Conservation (phyloP, 805 yeast species). For the Metschnikowia henanensis region DNA sequence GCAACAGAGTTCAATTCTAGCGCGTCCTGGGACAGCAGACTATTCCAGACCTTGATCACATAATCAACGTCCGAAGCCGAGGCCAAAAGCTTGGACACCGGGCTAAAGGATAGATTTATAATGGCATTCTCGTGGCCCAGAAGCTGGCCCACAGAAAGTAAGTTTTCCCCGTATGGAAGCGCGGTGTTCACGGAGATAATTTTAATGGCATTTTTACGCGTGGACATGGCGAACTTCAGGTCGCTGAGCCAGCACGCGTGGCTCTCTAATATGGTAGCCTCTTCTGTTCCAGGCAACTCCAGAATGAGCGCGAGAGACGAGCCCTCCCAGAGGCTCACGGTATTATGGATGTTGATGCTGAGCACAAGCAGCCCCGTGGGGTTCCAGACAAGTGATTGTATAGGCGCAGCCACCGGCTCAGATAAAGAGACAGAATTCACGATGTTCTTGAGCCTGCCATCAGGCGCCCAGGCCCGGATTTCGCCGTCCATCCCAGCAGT, state of each 20-base stretch:
- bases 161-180: slow-evolving; percentile 15
- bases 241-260: slow-evolving; percentile 77
- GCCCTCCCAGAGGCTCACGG: slow-evolving; percentile 64
- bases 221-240: slow-evolving; percentile 69
- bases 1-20: slow-evolving; percentile 30
- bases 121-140: slow-evolving; percentile 67
- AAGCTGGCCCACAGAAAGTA: slow-evolving; percentile 31
- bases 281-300: slow-evolving; percentile 22
- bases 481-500: slow-evolving; percentile 74
- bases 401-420: slow-evolving; percentile 31
- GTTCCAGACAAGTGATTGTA: slow-evolving; percentile 63
- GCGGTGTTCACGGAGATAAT: slow-evolving; percentile 45
- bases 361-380: slow-evolving; percentile 51
- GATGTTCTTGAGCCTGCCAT: slow-evolving; percentile 60
- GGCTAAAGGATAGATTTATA: slow-evolving; percentile 55
- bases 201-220: slow-evolving; percentile 50
- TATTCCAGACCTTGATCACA: slow-evolving; percentile 72
- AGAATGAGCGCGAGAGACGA: slow-evolving; percentile 35
- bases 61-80: slow-evolving; percentile 75
- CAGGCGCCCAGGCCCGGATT: slow-evolving; percentile 72
- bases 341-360: slow-evolving; percentile 51
- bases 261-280: slow-evolving; percentile 20
- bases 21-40: slow-evolving; percentile 53
- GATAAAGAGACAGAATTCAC: slow-evolving; percentile 24
- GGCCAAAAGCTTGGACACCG: slow-evolving; percentile 53